phyloP scores from a whole-genome alignment of 1,284 basidiomycete species.

The Chalciporus sp. region DNA sequence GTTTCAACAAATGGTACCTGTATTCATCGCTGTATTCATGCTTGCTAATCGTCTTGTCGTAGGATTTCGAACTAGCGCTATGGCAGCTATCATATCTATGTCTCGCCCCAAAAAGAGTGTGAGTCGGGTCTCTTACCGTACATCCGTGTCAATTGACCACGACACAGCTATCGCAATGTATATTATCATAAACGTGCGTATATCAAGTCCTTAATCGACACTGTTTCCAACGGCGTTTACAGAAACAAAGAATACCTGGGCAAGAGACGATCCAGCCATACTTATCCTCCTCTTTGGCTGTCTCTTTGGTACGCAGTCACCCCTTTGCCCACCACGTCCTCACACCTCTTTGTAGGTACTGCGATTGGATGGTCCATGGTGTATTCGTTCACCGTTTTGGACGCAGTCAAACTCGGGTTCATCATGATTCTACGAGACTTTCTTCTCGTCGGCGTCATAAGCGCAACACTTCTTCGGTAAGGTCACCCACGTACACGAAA shows the following conservation, averaged over 20 bases:
- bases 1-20: slow-evolving; percentile 82
- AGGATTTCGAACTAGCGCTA: slow-evolving; percentile 95
- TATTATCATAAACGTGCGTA: slow-evolving; percentile 85
- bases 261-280: slow-evolving; percentile 93
- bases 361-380: slow-evolving; percentile 85
- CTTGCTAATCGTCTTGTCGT: slow-evolving; percentile 9
- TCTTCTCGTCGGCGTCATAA: slow-evolving; percentile 71
- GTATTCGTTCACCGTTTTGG: slow-evolving; percentile 64
- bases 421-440: slow-evolving; percentile 90
- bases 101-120: slow-evolving; percentile 89
- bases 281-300: slow-evolving; percentile 81
- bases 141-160: slow-evolving; percentile 14
- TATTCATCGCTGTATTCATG: background rate
- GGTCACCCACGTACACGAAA: background rate
- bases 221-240: slow-evolving; percentile 7
- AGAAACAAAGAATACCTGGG: slow-evolving; percentile 99
- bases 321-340: background rate
- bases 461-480: slow-evolving; percentile 82
- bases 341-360: slow-evolving; percentile 50
- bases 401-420: slow-evolving; percentile 65
- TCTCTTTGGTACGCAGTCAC: slow-evolving; percentile 57
- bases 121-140: slow-evolving; percentile 39
- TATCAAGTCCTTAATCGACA: too few relatives aligned
- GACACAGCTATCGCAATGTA: slow-evolving; percentile 79
- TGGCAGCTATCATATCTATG: slow-evolving; percentile 94